phyloP scores from a whole-genome alignment of 352 stramenopile species.

The Globisporangium paddicum region DNA sequence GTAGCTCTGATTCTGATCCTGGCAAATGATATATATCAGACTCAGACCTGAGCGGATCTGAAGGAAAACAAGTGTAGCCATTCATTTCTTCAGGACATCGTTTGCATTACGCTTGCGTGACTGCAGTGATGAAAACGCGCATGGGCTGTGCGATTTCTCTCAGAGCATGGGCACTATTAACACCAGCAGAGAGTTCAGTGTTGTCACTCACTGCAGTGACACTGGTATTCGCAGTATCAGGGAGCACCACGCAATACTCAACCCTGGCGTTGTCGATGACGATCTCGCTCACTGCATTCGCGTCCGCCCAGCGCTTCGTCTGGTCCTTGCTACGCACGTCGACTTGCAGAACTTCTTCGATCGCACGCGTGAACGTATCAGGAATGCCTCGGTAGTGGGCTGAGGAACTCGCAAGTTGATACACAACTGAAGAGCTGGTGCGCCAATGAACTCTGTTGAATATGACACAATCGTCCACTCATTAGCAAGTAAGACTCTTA shows the following conservation, averaged over 20 bases:
- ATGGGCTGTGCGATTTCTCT: background rate
- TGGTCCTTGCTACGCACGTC: constrained; percentile 79
- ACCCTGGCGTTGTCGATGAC: constrained; percentile 54
- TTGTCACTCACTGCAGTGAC: background rate
- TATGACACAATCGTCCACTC: background rate
- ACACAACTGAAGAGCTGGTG: constrained; percentile 18
- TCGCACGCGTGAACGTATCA: constrained; percentile 30
- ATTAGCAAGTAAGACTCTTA: no score
- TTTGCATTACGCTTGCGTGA: background rate
- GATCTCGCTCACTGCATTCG: constrained; percentile 35
- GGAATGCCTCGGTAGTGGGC: constrained; percentile 33
- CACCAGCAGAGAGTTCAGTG: background rate
- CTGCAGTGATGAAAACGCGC: constrained; percentile 1
- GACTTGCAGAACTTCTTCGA: constrained; percentile 63
- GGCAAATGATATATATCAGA: background rate
- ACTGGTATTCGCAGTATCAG: background rate
- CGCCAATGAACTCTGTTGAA: constrained; percentile 42
- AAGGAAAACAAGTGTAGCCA: background rate
- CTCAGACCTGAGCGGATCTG: background rate
- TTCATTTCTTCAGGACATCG: background rate
- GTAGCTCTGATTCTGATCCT: no score
- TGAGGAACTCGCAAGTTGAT: constrained; percentile 33
- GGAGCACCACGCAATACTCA: constrained; percentile 27
- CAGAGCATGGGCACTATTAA: background rate
- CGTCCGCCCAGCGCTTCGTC: constrained; percentile 40